Base-by-base conservation (phyloP, 352 stramenopile species). In the Phytophthora tubulina region DNA sequence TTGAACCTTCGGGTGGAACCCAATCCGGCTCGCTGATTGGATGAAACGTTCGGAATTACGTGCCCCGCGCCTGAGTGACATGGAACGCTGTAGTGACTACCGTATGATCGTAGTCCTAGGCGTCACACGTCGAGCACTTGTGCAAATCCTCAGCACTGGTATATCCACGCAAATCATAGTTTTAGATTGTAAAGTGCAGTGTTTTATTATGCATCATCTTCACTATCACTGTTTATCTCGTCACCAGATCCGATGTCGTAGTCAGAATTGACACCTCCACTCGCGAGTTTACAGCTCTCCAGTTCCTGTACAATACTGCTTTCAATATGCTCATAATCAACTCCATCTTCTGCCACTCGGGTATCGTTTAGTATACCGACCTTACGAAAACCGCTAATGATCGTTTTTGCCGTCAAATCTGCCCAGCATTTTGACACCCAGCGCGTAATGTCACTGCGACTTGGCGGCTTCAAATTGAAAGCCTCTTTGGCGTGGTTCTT, bases 401-500 rank as follows among this genome's bases (percentile, higher is more conserved):
- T 54, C 9, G 6, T 38, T 54, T 54, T 4, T 13, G 15, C 2
- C 41, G 30, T 39, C 30, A 54, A 17, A 17, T 54, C 48, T 21
- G 27, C 5, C 49, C 49, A 56, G 31, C 49, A 56, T 4, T 42
- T 56, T 10, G 30, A 36, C 1, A 56, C 31, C 49, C 49, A 56
- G 2, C 14, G 13, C 14, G 32, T 56, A 30, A 56, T 56, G 3
- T 42, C 49, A 4, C 31, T 9, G 4, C 49, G 31, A 8, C 49
- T 56, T 4, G 32, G 31, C 31, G 49, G 49, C 49, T 31, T 56
- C 31, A 44, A 42, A 11, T 56, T 56, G 14, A 44, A 56, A 11
- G 49, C 3, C 2, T 41, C 4, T 42, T 56, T 9, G 15, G 32
- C 3, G n/a, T 56, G 38, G 7, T 44, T n/a, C 11, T 21, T 44